Evolutionary conservation across 2,329 filamentous ascomycete species (phyloP), one percentile per base, ranked within the genome.

Genomic region (Arthrobotrys megalospora): DNA sequence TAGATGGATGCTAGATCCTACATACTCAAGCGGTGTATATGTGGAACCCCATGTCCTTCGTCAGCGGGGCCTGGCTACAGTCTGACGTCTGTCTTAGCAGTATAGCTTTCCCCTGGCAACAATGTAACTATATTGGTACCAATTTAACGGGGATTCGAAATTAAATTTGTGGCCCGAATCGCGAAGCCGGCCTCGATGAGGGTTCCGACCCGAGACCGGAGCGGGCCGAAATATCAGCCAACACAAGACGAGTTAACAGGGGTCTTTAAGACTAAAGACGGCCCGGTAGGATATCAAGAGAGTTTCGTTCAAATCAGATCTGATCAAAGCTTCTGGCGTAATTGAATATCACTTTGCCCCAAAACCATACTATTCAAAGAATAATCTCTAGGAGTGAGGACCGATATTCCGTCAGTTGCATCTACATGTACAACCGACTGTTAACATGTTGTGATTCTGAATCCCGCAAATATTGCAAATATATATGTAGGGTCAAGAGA

Each of bases 351-450:
- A 19, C 14, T 16, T 5, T 19, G 14, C 50, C 28, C 50, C 28
- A 16, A 16, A n/a, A 34, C 28, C 11, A 34, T 53, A 24, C 11
- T n/a, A 38, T 36, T 21, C 52, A 4, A 21, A 32, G 52, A 32
- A 53, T 47, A 19, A 34, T 21, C 10, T 41, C 28, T 12, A 58
- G 58, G 64, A 55, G 16, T 6, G 7, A 64, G 69, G 69, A 8
- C 69, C 69, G 69, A 73, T 24, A 58, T 19, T 66, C 69, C 69
- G 58, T 48, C 19, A 19, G n/a, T 38, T 66, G 24, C 5, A 28
- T 28, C 24, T 28, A 28, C 11, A 2, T 6, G n/a, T 34, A 48
- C 3, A 34, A 50, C 19, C 32, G 14, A 7, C 52, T 21, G 52
- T n/a, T 34, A 14, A 38, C n/a, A 38, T 14, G 1, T 10, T 48